phyloP scores from a whole-genome alignment of 768 basidiomycete genomes.

The Stropharia rugosoannulata region DNA sequence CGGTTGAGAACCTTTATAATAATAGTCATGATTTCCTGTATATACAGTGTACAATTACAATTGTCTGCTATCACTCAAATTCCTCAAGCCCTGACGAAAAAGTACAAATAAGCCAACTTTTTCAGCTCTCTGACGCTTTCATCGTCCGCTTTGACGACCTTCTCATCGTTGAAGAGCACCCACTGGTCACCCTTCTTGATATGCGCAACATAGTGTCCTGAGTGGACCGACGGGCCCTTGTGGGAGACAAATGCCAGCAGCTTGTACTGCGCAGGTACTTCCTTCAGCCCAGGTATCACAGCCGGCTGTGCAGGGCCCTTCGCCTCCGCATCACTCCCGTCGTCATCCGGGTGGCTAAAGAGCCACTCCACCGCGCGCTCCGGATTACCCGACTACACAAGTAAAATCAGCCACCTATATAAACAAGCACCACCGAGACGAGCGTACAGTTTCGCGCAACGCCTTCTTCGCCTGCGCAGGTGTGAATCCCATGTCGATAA shows the following conservation, averaged over 20 bases:
- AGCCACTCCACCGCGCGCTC: slow-evolving; percentile 96
- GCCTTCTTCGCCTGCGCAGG: slow-evolving; percentile 82
- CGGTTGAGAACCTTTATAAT: too few species aligned
- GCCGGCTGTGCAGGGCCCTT: slow-evolving; percentile 20
- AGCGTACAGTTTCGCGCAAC: slow-evolving; percentile 71
- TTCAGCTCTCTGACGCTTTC: slow-evolving; percentile 82
- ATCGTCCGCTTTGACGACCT: slow-evolving; percentile 86
- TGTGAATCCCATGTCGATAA: slow-evolving; percentile 94
- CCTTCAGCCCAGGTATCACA: slow-evolving; percentile 45
- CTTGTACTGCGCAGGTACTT: slow-evolving; percentile 72
- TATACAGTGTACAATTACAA: neutral
- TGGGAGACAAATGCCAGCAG: slow-evolving; percentile 96
- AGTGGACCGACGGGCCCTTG: slow-evolving; percentile 94
- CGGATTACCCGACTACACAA: slow-evolving; percentile 58
- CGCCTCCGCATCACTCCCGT: slow-evolving; percentile 26
- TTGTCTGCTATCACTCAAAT: neutral
- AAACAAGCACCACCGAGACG: neutral
- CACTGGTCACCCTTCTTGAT: slow-evolving; percentile 54
- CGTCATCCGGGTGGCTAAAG: slow-evolving; percentile 90
- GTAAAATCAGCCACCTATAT: neutral
- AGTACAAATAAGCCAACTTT: slow-evolving; percentile 88
- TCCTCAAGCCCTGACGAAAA: slow-evolving; percentile 68
- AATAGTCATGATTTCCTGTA: neutral
- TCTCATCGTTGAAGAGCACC: slow-evolving; percentile 96
- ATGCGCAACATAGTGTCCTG: slow-evolving; percentile 91